Conservation (phyloP, 2,329 filamentous ascomycete genomes). For the Aspergillus pseudonomiae region DNA sequence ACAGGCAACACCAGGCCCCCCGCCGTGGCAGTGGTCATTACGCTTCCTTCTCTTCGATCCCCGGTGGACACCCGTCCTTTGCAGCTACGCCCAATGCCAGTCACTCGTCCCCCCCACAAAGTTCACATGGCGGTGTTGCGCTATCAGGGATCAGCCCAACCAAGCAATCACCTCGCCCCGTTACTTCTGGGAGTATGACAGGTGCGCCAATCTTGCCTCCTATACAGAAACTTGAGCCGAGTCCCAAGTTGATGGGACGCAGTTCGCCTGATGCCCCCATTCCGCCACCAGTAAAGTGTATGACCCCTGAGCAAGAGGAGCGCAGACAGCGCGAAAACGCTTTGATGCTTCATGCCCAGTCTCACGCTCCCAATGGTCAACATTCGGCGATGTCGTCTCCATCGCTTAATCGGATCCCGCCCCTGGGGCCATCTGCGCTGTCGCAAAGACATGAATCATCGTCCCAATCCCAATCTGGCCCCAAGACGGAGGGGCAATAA, state of each 20-base stretch:
- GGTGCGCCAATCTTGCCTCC: slow-evolving; percentile 44
- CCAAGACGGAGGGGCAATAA: slow-evolving; percentile 13
- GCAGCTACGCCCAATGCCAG: slow-evolving; percentile 36
- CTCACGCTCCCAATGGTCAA: slow-evolving; percentile 27
- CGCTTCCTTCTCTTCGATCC: slow-evolving; percentile 32
- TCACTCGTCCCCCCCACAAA: slow-evolving; percentile 41
- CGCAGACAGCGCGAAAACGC: slow-evolving; percentile 43
- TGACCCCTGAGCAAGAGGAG: slow-evolving; percentile 48
- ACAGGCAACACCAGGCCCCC: slow-evolving; percentile 33
- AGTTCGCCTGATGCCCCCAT: slow-evolving; percentile 47
- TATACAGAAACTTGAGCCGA: slow-evolving; percentile 45
- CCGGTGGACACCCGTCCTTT: slow-evolving; percentile 36
- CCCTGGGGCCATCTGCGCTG: slow-evolving; percentile 32
- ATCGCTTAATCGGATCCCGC: slow-evolving; percentile 36
- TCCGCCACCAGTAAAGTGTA: slow-evolving; percentile 45
- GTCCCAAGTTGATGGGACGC: slow-evolving; percentile 48
- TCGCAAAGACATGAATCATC: slow-evolving; percentile 29
- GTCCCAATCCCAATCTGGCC: slow-evolving; percentile 22
- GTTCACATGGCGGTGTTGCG: slow-evolving; percentile 37
- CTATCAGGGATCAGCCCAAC: slow-evolving; percentile 51
- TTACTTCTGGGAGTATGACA: slow-evolving; percentile 38
- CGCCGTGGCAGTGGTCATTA: slow-evolving; percentile 34
- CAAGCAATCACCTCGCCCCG: slow-evolving; percentile 47
- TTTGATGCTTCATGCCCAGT: slow-evolving; percentile 26
- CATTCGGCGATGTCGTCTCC: slow-evolving; percentile 34